Conservation (phyloP, 257 asterid genomes). For the Scutellaria baicalensis region DNA sequence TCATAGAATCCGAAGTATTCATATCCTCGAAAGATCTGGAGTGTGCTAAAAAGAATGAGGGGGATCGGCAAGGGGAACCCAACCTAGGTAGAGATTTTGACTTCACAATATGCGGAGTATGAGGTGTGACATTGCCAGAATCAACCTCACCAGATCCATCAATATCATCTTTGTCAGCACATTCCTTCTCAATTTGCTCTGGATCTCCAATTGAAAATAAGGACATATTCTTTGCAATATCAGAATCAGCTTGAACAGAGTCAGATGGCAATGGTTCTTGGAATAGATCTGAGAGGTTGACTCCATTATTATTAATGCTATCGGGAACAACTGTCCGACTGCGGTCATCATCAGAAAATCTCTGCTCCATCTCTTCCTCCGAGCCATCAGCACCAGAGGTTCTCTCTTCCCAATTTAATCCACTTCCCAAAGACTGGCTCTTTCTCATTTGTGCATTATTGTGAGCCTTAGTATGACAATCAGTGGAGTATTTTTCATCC, state of each 20-base stretch:
- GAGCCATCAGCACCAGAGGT: slow-evolving; percentile 37
- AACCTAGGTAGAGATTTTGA: slow-evolving; percentile 72
- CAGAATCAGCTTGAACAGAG: slow-evolving; percentile 51
- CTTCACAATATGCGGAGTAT: slow-evolving; percentile 36
- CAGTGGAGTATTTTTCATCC: slow-evolving; percentile 39
- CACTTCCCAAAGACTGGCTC: slow-evolving; percentile 62
- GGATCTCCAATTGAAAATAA: slow-evolving; percentile 45
- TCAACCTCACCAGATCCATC: slow-evolving; percentile 37
- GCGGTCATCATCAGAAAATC: slow-evolving; percentile 40
- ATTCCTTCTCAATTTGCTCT: slow-evolving; percentile 39
- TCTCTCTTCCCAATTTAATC: slow-evolving; percentile 54
- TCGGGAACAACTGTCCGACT: slow-evolving; percentile 28
- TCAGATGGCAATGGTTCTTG: slow-evolving; percentile 49
- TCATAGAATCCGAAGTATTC: slow-evolving; percentile 36
- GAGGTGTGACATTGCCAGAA: slow-evolving; percentile 39
- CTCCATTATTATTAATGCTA: slow-evolving; percentile 29
- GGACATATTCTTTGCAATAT: slow-evolving; percentile 37
- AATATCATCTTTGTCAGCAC: slow-evolving; percentile 32
- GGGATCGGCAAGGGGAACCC: slow-evolving; percentile 29
- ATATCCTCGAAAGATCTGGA: slow-evolving; percentile 74
- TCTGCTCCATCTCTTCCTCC: slow-evolving; percentile 51
- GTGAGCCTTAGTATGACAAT: slow-evolving; percentile 22
- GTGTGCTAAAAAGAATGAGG: slow-evolving; percentile 17
- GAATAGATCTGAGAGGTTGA: slow-evolving; percentile 31
- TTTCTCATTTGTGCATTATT: slow-evolving; percentile 37